Evolutionary conservation across 1,139 yeast genomes (phyloP), one percentile per base, ranked within the genome.

Genomic region (Candida tetrigidarum): DNA sequence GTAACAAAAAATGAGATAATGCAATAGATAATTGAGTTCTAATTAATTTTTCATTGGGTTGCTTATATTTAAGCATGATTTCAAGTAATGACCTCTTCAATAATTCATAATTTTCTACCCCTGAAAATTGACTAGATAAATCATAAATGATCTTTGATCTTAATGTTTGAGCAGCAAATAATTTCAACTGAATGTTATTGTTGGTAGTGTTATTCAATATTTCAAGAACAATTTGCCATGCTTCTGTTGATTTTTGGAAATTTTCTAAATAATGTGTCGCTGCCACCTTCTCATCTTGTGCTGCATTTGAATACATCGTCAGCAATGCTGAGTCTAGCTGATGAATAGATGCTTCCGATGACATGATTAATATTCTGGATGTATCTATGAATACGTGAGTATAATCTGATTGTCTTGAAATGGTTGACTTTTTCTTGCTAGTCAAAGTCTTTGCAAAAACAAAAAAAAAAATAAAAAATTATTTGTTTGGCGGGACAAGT

Each of bases 141-240:
- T 93, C 98, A 62, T 88, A 92, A 11, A 89, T 86, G 41, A 90
- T 69, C 58, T 91, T 91, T 33, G 92, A 84, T 52, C 97, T 74
- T 50, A 95, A 69, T 0, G 98, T 92, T 63, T 95, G 99, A 1
- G 97, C 87, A 8, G 95, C 87, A 69, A 95, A 93, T 55, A 93
- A 71, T 58, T 83, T 83, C 38, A 86, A 67, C 54, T 85, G 86
- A 20, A 78, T 49, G 10, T 74, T 48, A 35, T 58, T 58, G 29
- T 53, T 50, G 15, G 35, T 23, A 27, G 49, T 47, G 39, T 55
- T 54, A 25, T 55, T 51, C 36, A 74, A 58, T 25, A 73, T 60
- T 33, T 59, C 64, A 51, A 72, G 80, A 60, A 65, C 71, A 1
- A 77, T 50, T 19, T 72, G 72, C 95, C 96, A 87, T 0, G 95